These are phyloP conservation scores for Metahyphopichia silvanorum DNA, from an alignment of 805 yeast genomes.

Conservation along the genomic window DNA sequence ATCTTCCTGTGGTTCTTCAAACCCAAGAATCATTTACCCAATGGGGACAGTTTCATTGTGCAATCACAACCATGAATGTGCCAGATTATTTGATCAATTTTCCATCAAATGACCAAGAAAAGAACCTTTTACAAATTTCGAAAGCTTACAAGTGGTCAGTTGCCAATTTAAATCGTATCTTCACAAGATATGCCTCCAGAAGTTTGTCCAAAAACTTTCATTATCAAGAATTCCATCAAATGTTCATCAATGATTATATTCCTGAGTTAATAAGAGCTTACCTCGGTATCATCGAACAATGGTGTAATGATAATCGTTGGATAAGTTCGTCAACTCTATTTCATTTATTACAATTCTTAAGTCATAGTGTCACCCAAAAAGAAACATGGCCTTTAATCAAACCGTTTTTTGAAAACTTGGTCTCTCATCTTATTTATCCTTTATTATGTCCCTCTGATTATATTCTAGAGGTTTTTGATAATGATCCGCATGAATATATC, in stretches of 20 bases:
- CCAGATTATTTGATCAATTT: slow-evolving; percentile 51
- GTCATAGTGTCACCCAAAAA: slow-evolving; percentile 53
- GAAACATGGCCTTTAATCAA: slow-evolving; percentile 65
- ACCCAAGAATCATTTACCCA: slow-evolving; percentile 44
- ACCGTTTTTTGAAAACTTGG: slow-evolving; percentile 60
- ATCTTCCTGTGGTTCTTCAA: slow-evolving; percentile 64
- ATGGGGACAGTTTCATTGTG: slow-evolving; percentile 80
- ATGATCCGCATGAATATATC: slow-evolving; percentile 86
- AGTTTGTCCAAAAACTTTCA: slow-evolving; percentile 43
- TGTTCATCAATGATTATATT: slow-evolving; percentile 56
- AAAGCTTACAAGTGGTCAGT: slow-evolving; percentile 75
- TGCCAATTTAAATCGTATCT: slow-evolving; percentile 70
- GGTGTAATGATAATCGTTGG: slow-evolving; percentile 72
- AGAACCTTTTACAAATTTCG: slow-evolving; percentile 66
- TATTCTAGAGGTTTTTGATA: slow-evolving; percentile 71
- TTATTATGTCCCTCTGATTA: slow-evolving; percentile 66
- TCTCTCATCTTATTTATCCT: slow-evolving; percentile 74
- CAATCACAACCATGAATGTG: slow-evolving; percentile 55
- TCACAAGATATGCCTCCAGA: slow-evolving; percentile 64
- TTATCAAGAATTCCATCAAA: slow-evolving; percentile 57
- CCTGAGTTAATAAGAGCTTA: slow-evolving; percentile 70
- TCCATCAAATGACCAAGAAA: slow-evolving; percentile 43
- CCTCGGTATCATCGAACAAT: slow-evolving; percentile 63
- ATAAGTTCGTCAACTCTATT: slow-evolving; percentile 61
- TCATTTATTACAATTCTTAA: slow-evolving; percentile 51